These are phyloP conservation scores for Neolentinus lepideus DNA, from an alignment of 1,284 basidiomycete genomes.

Conservation along the genomic window DNA sequence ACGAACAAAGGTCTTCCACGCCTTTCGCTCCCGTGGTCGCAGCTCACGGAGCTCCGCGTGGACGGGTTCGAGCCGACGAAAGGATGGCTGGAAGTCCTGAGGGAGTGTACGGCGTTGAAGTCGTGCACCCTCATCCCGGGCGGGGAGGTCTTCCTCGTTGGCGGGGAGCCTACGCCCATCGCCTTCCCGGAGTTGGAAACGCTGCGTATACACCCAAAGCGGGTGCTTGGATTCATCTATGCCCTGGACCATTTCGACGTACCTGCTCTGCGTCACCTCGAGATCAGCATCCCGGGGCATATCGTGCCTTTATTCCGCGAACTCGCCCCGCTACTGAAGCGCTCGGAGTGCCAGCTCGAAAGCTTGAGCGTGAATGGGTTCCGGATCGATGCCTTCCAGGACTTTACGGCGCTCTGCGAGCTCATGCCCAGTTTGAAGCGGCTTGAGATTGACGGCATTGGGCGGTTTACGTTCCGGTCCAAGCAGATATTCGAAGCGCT, in stretches of 20 bases:
- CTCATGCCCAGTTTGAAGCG: neutral
- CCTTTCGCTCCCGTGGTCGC: neutral
- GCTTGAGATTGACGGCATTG: neutral
- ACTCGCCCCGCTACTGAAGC: neutral
- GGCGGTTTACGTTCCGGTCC: neutral
- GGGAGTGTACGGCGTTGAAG: neutral
- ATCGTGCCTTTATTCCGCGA: neutral
- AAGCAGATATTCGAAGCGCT: neutral
- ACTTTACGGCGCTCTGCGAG: neutral
- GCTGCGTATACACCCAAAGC: neutral
- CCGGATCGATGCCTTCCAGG: neutral
- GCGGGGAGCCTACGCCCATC: neutral
- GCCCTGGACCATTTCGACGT: neutral
- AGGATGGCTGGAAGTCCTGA: neutral
- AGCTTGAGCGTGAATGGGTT: neutral
- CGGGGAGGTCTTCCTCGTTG: neutral
- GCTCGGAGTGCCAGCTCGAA: neutral
- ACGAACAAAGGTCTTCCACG: neutral
- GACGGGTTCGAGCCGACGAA: neutral
- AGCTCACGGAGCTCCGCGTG: neutral
- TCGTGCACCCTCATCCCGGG: neutral
- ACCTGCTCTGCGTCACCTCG: neutral
- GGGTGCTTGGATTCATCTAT: neutral
- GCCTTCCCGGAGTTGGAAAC: neutral
- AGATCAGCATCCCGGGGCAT: neutral